phyloP scores from a whole-genome alignment of 192 early-diverging fungal species.

The Kickxella alabastrina region DNA sequence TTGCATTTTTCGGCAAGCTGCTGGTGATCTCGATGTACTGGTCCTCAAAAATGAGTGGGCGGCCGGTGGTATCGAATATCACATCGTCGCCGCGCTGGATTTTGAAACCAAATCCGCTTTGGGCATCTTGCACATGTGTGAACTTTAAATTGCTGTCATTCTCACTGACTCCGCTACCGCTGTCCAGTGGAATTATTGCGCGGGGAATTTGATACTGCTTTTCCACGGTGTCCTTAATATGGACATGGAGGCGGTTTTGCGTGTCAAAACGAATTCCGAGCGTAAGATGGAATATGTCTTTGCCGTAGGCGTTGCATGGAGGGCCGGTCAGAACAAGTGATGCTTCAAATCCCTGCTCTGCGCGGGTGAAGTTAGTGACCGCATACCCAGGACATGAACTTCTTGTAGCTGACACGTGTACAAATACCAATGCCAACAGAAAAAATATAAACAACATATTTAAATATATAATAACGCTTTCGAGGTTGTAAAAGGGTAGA shows the following conservation, averaged over 20 bases:
- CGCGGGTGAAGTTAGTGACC: background rate
- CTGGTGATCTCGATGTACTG: slow-evolving; percentile 65
- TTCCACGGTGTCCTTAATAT: slow-evolving; percentile 32
- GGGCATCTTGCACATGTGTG: slow-evolving; percentile 5
- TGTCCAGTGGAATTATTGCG: slow-evolving; percentile 20
- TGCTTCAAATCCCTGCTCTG: slow-evolving; percentile 11
- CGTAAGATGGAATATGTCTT: slow-evolving; percentile 37
- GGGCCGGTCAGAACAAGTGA: slow-evolving; percentile 16
- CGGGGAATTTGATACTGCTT: slow-evolving; percentile 50
- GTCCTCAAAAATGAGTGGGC: slow-evolving; percentile 59
- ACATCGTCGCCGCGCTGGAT: slow-evolving; percentile 17
- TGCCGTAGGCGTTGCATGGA: slow-evolving; percentile 42
- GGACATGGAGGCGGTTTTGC: slow-evolving; percentile 52
- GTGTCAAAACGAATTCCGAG: slow-evolving; percentile 56
- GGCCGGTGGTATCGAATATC: slow-evolving; percentile 32
- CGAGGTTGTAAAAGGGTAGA: too few species aligned
- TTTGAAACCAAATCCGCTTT: slow-evolving; percentile 35
- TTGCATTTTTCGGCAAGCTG: slow-evolving; percentile 52
- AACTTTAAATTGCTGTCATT: slow-evolving; percentile 12
- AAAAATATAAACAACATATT: too few species aligned
- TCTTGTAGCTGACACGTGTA: too few species aligned
- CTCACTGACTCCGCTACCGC: slow-evolving; percentile 4
- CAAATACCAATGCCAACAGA: too few species aligned
- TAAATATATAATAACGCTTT: too few species aligned
- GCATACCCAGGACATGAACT: slow-evolving; percentile 30